Base-by-base conservation (phyloP, 1,284 basidiomycete genomes). In the Taiwanofungus camphoratus region DNA sequence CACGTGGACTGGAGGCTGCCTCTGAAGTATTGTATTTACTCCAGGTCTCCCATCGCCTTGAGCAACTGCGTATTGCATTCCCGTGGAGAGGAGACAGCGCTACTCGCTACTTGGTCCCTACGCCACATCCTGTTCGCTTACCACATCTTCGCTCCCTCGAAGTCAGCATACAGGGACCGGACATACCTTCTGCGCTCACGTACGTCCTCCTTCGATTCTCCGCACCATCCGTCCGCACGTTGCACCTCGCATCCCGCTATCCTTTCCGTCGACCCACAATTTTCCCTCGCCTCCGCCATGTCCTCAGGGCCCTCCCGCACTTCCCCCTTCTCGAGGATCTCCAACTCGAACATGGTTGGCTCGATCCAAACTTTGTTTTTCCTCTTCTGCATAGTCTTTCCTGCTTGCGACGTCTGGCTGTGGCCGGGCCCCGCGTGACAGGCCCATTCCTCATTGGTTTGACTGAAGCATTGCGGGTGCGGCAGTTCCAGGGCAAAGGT, bases 1-100 rank as follows among this genome's bases (percentile, higher is more conserved):
- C 60, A 13, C 55, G 55, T n/a, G 60, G 59, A 19, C 49, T 52
- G 36, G 59, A 62, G 31, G 59, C 59, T 15, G 57, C 55, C 19
- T 37, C 51, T 7, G 61, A 59, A 46, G 56, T 62, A 30, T 52
- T 61, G 26, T 49, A 78, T 30, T 58, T 62, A 56, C 46, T 63
- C 8, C 49, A 53, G 27, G 56, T 58, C n/a, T 60, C 56, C 7
- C 39, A 46, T 1, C 46, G 41, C 23, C 49, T 60, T 15, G 41
- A 52, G 36, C 53, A 58, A 20, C 52, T 60, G 21, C 51, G 52
- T 5, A 40, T 60, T 13, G 52, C 56, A 13, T 57, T 60, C 36
- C 56, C 57, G 24, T 54, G 49, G 55, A 44, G 45, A 27, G 49
- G 52, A 38, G 50, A 50, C 39, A 23, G 46, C 8, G 39, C 50